These are phyloP conservation scores for Castanea crenata DNA, from an alignment of 306 rosid species.

Conservation along the genomic window DNA sequence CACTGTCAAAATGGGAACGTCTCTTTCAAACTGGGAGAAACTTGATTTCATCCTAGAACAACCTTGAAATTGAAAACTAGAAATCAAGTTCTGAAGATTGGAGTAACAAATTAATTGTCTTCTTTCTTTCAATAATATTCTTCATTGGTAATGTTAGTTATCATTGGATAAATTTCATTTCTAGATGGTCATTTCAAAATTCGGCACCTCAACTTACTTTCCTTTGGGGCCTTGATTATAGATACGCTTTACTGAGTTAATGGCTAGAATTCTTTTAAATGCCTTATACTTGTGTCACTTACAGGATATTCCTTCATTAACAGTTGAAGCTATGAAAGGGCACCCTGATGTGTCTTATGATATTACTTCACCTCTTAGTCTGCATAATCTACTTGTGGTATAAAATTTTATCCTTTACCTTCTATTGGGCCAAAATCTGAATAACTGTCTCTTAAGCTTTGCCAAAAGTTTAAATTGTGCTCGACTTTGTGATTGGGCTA, in stretches of 20 bases:
- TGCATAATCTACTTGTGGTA: constrained; percentile 82
- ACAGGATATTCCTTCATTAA: constrained; percentile 87
- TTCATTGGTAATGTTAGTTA: no score
- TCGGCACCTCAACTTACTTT: constrained; percentile 37
- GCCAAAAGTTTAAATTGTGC: neutral
- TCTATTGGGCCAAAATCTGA: neutral
- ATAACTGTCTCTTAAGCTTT: neutral
- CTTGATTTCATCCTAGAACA: no score
- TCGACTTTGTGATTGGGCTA: neutral
- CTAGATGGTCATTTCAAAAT: no score
- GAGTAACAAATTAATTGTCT: no score
- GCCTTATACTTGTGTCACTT: neutral
- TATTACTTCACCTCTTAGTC: constrained; percentile 83
- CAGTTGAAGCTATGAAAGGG: constrained; percentile 81
- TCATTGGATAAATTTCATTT: no score
- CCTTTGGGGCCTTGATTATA: neutral
- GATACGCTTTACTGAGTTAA: neutral
- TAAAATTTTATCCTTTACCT: constrained; percentile 13
- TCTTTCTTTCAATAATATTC: no score
- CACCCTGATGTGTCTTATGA: constrained; percentile 68
- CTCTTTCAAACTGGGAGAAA: no score
- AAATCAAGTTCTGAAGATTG: no score
- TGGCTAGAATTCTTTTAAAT: neutral
- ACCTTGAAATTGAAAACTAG: no score
- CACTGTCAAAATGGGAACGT: no score